Evolutionary conservation across 1,139 yeast genomes (phyloP), one percentile per base, ranked within the genome.

Genomic region (Sugiyamaella xylanicola): DNA sequence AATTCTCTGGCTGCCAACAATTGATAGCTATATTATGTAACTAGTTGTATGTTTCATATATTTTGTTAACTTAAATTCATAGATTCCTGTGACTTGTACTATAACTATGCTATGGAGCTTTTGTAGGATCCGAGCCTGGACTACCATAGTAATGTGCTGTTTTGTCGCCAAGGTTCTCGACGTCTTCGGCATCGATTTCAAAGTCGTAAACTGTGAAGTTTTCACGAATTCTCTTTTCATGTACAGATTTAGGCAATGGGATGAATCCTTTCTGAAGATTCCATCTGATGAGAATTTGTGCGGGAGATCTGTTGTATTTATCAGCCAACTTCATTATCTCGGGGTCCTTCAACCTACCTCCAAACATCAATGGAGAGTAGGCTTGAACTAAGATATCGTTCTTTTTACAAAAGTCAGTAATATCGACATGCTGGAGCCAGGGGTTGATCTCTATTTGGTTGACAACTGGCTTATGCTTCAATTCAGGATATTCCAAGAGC

Each of bases 201-300:
- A 85, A 82, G 50, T 73, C 76, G 60, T 70, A 75, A 5, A 82
- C 79, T 20, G 75, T 72, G 39, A 81, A 63, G 65, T 76, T 74
- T 65, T 77, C 65, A 60, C 76, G 61, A 65, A 85, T 61, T 69
- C 95, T 76, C 19, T 72, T 72, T 4, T 75, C 68, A 8, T 81
- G 82, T 47, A 77, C 79, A 1, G 92, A 79, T 70, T 87, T 88
- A 15, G 87, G 95, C 61, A 89, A 76, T 17, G 89, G 90, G 50
- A 87, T 77, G 64, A 82, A 83, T 15, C 72, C 72, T 54, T 67
- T 59, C 48, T 67, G 68, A 21, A 71, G 53, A 45, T 68, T 63
- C 83, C 84, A 81, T 51, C 74, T 69, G 39, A 79, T 61, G 55
- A 80, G 65, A 20, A 78, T 70, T 60, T 79, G 80, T 32, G 78